A percentile compares a stretch with the other conserved stretches of the same genome.
These are phyloP conservation scores for Tephrocybe rancida DNA, from an alignment of 768 basidiomycete species.

Conservation along the genomic window DNA sequence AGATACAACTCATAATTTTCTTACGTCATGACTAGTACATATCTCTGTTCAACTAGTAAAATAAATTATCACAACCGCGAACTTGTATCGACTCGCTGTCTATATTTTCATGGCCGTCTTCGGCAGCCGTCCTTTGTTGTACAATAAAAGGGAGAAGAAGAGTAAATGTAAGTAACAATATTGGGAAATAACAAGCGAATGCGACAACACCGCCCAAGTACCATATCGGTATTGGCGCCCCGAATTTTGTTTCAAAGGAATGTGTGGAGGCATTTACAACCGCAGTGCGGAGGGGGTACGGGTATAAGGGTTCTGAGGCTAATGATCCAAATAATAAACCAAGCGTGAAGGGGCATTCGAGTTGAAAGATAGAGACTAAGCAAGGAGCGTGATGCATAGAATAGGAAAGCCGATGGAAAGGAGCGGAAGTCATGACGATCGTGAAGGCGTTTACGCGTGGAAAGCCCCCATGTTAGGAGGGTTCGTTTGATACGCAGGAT, in stretches of 20 bases:
- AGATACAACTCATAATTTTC: neutral
- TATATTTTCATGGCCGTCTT: constrained; percentile 29
- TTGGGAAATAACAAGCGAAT: constrained; percentile 35
- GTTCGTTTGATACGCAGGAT: constrained; percentile 80
- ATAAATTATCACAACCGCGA: constrained; percentile 13
- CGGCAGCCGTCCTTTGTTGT: constrained; percentile 45
- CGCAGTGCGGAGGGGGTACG: constrained; percentile 28
- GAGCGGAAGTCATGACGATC: constrained; percentile 45
- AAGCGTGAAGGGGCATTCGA: constrained; percentile 33
- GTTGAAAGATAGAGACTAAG: constrained; percentile 27
- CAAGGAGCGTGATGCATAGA: constrained; percentile 35
- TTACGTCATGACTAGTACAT: constrained; percentile 29
- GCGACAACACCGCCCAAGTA: constrained; percentile 34
- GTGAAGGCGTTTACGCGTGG: constrained; percentile 53
- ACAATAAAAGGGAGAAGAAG: constrained; percentile 38
- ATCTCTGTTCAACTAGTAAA: constrained; percentile 21
- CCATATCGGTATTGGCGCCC: constrained; percentile 18
- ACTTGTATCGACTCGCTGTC: constrained; percentile 16
- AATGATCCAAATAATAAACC: constrained; percentile 37
- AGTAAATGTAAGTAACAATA: constrained; percentile 29
- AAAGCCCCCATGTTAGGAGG: constrained; percentile 80
- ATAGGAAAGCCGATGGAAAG: constrained; percentile 32
- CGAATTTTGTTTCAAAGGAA: constrained; percentile 29
- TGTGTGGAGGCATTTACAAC: constrained; percentile 35
- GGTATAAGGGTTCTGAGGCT: constrained; percentile 28